Evolutionary conservation across 768 basidiomycete species (phyloP).

Genomic region (Botryobasidium botryosum): DNA sequence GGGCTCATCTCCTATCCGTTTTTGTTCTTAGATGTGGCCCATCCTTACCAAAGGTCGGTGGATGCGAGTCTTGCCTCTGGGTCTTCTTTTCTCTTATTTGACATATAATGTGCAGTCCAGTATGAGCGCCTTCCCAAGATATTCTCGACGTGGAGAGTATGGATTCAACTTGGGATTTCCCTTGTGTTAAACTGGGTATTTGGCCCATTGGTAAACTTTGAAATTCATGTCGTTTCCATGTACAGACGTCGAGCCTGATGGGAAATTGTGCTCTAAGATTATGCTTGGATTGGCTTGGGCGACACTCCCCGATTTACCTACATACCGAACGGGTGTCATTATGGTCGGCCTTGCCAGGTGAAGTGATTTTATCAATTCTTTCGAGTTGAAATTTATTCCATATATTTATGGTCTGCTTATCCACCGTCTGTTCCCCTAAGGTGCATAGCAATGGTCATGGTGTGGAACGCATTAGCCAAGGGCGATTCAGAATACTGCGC

Average conservation of each 20-base stretch:
- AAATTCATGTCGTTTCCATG: too few species aligned
- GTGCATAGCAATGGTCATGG: constrained; percentile 49
- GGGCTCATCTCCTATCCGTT: too few species aligned
- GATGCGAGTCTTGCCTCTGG: too few species aligned
- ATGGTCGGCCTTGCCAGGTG: constrained; percentile 64
- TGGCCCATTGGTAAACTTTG: constrained; percentile 60
- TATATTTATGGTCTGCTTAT: constrained; percentile 2
- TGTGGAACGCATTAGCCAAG: constrained; percentile 61
- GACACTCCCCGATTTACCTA: constrained; percentile 48
- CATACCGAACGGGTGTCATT: constrained; percentile 66
- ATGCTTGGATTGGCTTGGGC: constrained; percentile 84
- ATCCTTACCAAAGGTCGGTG: constrained; percentile 28
- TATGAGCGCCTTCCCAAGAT: constrained; percentile 51
- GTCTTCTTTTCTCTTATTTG: too few species aligned
- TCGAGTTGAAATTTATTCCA: constrained; percentile 2
- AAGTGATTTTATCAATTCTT: too few species aligned
- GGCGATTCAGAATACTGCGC: constrained; percentile 62
- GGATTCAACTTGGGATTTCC: constrained; percentile 52
- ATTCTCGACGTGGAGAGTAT: constrained; percentile 35
- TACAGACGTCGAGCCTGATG: too few species aligned
- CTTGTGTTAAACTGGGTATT: constrained; percentile 64
- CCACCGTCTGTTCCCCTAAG: constrained; percentile 11
- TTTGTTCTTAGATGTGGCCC: neutral
- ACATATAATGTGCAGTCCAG: too few species aligned
- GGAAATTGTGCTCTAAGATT: too few species aligned